Evolutionary conservation across 2,329 filamentous ascomycete genomes (phyloP).

Genomic region (Alternaria alternata): DNA sequence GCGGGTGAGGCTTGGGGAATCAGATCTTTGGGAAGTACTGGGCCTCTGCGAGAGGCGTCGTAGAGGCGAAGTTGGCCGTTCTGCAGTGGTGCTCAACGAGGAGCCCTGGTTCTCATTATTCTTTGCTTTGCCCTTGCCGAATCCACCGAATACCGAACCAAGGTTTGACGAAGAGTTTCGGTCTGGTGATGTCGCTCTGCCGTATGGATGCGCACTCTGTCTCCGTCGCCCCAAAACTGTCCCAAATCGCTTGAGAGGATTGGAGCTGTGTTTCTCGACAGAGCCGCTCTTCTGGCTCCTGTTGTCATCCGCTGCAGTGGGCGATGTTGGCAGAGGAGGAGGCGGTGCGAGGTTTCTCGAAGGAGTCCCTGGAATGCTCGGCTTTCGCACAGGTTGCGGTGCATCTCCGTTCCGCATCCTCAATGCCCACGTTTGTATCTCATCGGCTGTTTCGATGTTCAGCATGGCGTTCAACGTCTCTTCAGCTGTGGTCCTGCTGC

Average conservation of each 20-base stretch:
- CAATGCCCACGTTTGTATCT: slow-evolving; percentile 78
- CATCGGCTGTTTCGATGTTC: slow-evolving; percentile 84
- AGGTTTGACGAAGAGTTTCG: slow-evolving; percentile 63
- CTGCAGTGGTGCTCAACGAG: slow-evolving; percentile 43
- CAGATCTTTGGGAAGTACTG: slow-evolving; percentile 42
- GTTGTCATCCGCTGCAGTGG: slow-evolving; percentile 59
- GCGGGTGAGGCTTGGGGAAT: slow-evolving; percentile 45
- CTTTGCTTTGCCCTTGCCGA: slow-evolving; percentile 71
- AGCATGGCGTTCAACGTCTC: slow-evolving; percentile 82
- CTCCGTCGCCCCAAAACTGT: slow-evolving; percentile 51
- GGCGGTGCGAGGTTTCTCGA: slow-evolving; percentile 49
- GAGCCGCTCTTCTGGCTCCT: slow-evolving; percentile 63
- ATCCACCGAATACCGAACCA: slow-evolving; percentile 66
- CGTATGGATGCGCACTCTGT: slow-evolving; percentile 53
- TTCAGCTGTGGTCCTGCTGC: slow-evolving; percentile 76
- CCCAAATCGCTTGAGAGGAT: slow-evolving; percentile 52
- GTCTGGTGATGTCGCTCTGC: slow-evolving; percentile 54
- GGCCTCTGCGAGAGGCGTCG: slow-evolving; percentile 40
- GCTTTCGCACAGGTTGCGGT: slow-evolving; percentile 40
- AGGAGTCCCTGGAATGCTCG: slow-evolving; percentile 42
- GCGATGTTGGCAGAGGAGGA: slow-evolving; percentile 37
- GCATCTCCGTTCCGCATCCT: slow-evolving; percentile 53
- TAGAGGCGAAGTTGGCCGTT: slow-evolving; percentile 45
- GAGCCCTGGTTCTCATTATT: slow-evolving; percentile 61
- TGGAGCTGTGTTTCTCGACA: slow-evolving; percentile 49